Base-by-base conservation (phyloP, 768 basidiomycete species). In the Termitomyces sp. region DNA sequence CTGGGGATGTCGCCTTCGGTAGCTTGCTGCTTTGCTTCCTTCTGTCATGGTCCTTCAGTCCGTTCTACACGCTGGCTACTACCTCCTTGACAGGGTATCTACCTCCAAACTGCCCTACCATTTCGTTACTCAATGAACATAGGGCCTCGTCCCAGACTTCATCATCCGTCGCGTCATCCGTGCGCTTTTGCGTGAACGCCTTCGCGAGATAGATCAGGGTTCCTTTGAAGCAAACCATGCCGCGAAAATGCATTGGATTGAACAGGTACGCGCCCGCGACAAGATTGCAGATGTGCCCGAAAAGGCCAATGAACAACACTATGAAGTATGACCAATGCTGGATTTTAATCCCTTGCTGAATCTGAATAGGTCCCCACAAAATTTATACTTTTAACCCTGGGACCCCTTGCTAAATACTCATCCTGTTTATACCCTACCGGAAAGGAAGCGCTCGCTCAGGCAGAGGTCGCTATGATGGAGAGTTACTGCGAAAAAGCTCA, bases 271-370 rank as follows among this genome's bases (percentile, higher is more conserved):
- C 23, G 72, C 75, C 0, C 71, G 82, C 16, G 66, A 63, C 3
- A 77, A 74, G 32, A 88, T 88, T 59, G 86, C 87, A 3, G 84
- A 82, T 60, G 76, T 81, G 12, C 80, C 86, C 0, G 79, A 83
- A 41, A 86, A 85, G 66, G 88, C 87, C 20, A 89, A 90, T 62
- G 84, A 89, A 66, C 88, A 89, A 68, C 87, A 89, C 65, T 89
- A 89, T 69, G 87, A 89, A 75, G 87, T 86, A 58, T 63, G 69
- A 69, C 13, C 32, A 40, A 5, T 20, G 44, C 3, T 44, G 32
- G 14, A 8, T 41, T 28, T 40, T 0, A 2, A 53, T 53, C 13
- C 43, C 55, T 49, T 54, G 16, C 23, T 51, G 33, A 40, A 16
- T 33, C 23, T n/a, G 35, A 26, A n/a, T 56, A 85, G 84, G 81